Percentiles rank a stretch among this genome's conserved stretches.
Evolutionary conservation across 768 basidiomycete species (phyloP).

Genomic region (Trichaptum fuscoviolaceum): DNA sequence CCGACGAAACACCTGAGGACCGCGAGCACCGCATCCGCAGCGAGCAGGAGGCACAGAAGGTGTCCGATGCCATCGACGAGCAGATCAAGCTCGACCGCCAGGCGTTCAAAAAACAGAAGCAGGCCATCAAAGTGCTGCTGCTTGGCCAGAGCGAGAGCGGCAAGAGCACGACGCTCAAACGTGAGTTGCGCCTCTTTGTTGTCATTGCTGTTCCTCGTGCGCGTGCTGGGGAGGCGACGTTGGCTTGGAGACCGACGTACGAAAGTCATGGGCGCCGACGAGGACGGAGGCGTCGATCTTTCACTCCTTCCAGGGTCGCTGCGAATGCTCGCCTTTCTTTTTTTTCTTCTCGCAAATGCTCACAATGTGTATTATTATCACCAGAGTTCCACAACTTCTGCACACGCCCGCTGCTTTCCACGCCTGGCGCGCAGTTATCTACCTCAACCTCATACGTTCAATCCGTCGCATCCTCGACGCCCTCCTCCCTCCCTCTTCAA

Average conservation of each 20-base stretch:
- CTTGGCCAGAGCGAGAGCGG: constrained; percentile 89
- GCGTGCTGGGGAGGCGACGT: not conserved
- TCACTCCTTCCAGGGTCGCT: not conserved
- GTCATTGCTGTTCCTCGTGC: constrained; percentile 10
- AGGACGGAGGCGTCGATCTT: not conserved
- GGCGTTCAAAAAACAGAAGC: constrained; percentile 52
- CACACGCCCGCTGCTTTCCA: constrained; percentile 74
- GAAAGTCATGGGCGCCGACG: no score
- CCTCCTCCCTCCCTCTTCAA: not conserved
- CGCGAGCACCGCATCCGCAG: constrained; percentile 58
- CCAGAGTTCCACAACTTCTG: constrained; percentile 80
- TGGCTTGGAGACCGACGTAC: not conserved
- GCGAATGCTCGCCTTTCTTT: no score
- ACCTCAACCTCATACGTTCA: constrained; percentile 82
- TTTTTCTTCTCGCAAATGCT: no score
- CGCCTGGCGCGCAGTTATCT: constrained; percentile 85
- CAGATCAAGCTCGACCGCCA: constrained; percentile 63
- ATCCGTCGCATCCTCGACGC: constrained; percentile 41
- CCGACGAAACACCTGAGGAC: constrained; percentile 63
- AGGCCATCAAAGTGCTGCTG: constrained; percentile 70
- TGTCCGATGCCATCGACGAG: constrained; percentile 76
- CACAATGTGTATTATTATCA: constrained; percentile 4
- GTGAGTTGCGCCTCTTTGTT: constrained; percentile 43
- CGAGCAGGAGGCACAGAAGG: constrained; percentile 66
- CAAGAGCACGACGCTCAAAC: constrained; percentile 84